A percentile compares a stretch with the other conserved stretches of the same genome.
phyloP scores from a whole-genome alignment of 177 flowering plant genomes.

The Telopea speciosissima region DNA sequence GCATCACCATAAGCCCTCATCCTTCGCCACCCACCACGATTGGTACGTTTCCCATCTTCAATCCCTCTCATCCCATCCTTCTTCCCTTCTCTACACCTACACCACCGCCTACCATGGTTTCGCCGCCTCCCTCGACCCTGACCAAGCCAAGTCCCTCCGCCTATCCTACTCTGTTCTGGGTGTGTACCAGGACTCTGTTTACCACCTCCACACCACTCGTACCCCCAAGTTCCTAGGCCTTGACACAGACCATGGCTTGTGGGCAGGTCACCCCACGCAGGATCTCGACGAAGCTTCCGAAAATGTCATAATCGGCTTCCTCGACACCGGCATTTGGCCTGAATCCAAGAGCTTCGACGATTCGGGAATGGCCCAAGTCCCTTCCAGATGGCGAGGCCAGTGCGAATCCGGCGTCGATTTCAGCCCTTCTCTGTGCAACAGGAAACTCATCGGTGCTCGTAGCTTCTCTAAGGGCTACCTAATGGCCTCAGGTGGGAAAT shows the following conservation, averaged over 20 bases:
- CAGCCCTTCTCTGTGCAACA: slow-evolving; percentile 43
- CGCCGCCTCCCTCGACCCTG: slow-evolving; percentile 50
- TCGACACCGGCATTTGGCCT: slow-evolving; percentile 91
- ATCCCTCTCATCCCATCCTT: slow-evolving; percentile 34
- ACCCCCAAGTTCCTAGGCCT: slow-evolving; percentile 71
- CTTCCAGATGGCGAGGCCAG: slow-evolving; percentile 56
- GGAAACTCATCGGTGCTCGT: slow-evolving; percentile 72
- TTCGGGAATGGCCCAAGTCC: slow-evolving; percentile 44
- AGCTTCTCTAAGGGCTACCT: slow-evolving; percentile 56
- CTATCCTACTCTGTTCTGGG: slow-evolving; percentile 43
- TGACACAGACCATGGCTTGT: slow-evolving; percentile 20
- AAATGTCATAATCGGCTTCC: slow-evolving; percentile 68
- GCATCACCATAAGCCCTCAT: slow-evolving; percentile 33
- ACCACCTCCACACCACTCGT: slow-evolving; percentile 71
- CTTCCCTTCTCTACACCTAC: slow-evolving; percentile 60
- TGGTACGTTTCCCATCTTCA: slow-evolving; percentile 63
- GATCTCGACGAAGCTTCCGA: slow-evolving; percentile 39
- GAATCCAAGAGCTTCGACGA: slow-evolving; percentile 64
- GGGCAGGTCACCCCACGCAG: slow-evolving; percentile 27
- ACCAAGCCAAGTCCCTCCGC: slow-evolving; percentile 43
- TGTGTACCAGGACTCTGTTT: slow-evolving; percentile 51
- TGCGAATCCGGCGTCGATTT: slow-evolving; percentile 63
- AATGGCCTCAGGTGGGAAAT: slow-evolving; percentile 43
- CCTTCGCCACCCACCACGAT: slow-evolving; percentile 47
- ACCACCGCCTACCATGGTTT: slow-evolving; percentile 54